Evolutionary conservation across 768 basidiomycete genomes (phyloP), one percentile per base, ranked within the genome.

Genomic region (Lactifluus pinguis): DNA sequence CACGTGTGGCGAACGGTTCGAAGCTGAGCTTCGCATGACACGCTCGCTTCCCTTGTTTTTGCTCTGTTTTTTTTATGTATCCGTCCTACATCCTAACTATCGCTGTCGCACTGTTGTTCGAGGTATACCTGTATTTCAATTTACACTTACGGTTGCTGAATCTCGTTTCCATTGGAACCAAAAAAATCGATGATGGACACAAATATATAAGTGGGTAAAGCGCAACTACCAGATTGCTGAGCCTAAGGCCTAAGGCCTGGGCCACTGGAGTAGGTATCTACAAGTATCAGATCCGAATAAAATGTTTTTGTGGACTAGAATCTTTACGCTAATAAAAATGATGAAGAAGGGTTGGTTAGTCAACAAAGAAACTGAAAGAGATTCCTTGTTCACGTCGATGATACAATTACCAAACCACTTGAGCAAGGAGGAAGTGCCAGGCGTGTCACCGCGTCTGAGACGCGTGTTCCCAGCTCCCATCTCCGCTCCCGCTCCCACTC

Each of bases 1-100:
- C 83, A 53, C 83, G 91, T 4, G 84, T 90, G n/a, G 90, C 92
- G 10, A 90, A 88, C 67, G 85, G 84, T 55, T 83, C 89, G 1
- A 89, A 90, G 70, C 73, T 98, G 44, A 85, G 85, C 52, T 89
- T 95, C 70, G 61, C 61, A 53, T 62, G 51, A 62, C 38, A 3
- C 32, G 9, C 13, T 44, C n/a, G 5, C 5, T 44, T n/a, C 6
- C n/a, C n/a, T 19, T 32, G 47, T 32, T 41, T 55, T 50, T 41
- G 10, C 39, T 17, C 29, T 53, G 10, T 50, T 54, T 30, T 51
- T 55, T 30, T 51, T 55, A 14, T 61, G 52, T 61, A 60, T 54
- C 32, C 36, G 44, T 57, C 36, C 13, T 52, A 49, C 52, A 39
- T 39, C 44, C 53, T 49, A 39, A 34, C 60, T 36, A 52, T 59